Percentiles rank a stretch among this genome's conserved stretches.
phyloP scores from a whole-genome alignment of 495 filamentous ascomycete species.

The Parathielavia hyrcaniae region DNA sequence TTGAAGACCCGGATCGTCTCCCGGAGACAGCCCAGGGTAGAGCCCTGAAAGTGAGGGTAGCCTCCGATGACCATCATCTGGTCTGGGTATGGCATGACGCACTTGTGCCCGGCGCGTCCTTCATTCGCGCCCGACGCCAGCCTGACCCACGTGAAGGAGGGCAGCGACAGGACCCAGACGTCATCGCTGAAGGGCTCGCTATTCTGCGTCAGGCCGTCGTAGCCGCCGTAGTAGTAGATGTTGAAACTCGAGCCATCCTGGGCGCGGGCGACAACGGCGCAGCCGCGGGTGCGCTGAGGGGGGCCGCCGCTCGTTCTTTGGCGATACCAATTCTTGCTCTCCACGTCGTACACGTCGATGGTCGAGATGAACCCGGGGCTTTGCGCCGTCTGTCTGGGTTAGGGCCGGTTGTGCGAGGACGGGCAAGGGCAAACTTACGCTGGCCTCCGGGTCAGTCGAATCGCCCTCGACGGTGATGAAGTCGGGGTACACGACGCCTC shows the following conservation, averaged over 20 bases:
- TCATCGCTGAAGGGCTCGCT: slow-evolving; percentile 49
- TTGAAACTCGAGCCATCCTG: slow-evolving; percentile 57
- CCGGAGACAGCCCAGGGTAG: slow-evolving; percentile 41
- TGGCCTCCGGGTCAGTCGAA: slow-evolving; percentile 38
- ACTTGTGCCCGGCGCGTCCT: slow-evolving; percentile 57
- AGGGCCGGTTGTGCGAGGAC: background rate
- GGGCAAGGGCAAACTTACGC: slow-evolving; percentile 31
- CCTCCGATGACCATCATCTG: slow-evolving; percentile 71
- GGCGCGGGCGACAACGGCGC: slow-evolving; percentile 58
- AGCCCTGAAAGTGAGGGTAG: slow-evolving; percentile 22
- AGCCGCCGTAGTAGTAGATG: slow-evolving; percentile 74
- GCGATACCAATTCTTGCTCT: slow-evolving; percentile 50
- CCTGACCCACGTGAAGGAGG: slow-evolving; percentile 70
- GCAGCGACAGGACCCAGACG: slow-evolving; percentile 67
- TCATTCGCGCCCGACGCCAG: slow-evolving; percentile 44
- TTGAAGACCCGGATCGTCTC: slow-evolving; percentile 59
- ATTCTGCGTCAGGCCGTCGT: slow-evolving; percentile 42
- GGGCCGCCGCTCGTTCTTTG: slow-evolving; percentile 58
- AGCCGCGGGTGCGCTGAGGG: slow-evolving; percentile 55
- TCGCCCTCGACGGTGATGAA: slow-evolving; percentile 26
- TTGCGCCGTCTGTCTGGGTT: slow-evolving; percentile 31
- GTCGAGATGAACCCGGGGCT: slow-evolving; percentile 58
- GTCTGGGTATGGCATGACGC: slow-evolving; percentile 62
- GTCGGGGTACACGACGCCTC: slow-evolving; percentile 55
- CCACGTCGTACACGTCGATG: slow-evolving; percentile 65